Evolutionary conservation across 164 flowering plant species (phyloP).

Genomic region (Tinospora cordifolia): DNA sequence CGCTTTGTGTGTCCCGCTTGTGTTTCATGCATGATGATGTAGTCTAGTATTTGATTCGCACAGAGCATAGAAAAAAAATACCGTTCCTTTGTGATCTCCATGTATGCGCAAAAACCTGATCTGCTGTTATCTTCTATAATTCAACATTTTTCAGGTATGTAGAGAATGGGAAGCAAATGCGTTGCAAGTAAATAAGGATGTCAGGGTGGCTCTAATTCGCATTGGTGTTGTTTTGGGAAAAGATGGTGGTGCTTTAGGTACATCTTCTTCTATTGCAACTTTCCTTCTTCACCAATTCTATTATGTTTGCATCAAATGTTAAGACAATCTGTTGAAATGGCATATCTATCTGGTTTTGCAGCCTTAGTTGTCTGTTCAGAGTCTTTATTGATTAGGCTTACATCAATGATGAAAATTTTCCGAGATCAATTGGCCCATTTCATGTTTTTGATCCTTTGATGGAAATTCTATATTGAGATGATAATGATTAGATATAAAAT

Average conservation of each 20-base stretch:
- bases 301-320: not conserved
- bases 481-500: not conserved
- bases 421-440: too few species aligned
- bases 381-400: too few species aligned
- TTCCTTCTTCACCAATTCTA: conserved; percentile 2
- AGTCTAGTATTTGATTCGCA: not conserved
- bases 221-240: conserved; percentile 95
- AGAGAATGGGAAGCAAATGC: conserved; percentile 96
- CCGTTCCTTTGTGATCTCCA: not conserved
- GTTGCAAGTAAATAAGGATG: conserved; percentile 60
- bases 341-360: too few species aligned
- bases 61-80: not conserved
- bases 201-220: conserved; percentile 72
- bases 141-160: conserved; percentile 56
- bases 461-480: not conserved
- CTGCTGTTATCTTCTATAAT: not conserved
- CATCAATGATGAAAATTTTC: too few species aligned
- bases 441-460: too few species aligned
- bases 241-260: conserved; percentile 99
- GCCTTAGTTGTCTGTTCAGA: too few species aligned
- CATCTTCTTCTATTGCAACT: not conserved
- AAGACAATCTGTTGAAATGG: too few species aligned
- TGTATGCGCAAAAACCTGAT: not conserved
- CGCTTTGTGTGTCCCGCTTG: not conserved
- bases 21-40: not conserved